A percentile compares a stretch with the other conserved stretches of the same genome.
These are phyloP conservation scores for Plantago coronopus DNA, from an alignment of 305 asterid species.

Conservation along the genomic window DNA sequence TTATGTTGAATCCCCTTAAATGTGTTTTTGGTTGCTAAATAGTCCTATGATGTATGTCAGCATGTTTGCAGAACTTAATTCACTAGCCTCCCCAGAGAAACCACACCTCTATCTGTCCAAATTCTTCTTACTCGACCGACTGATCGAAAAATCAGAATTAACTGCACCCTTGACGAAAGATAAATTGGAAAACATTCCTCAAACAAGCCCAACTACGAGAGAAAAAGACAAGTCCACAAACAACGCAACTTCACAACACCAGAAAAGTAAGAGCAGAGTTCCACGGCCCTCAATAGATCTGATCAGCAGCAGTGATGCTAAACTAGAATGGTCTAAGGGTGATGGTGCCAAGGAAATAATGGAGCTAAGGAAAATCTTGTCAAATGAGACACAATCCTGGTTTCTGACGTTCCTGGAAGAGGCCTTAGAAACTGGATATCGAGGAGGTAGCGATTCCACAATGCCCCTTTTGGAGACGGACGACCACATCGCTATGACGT, in stretches of 20 bases:
- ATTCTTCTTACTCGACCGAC: slow-evolving; percentile 65
- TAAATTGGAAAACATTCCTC: slow-evolving; percentile 23
- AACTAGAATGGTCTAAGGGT: slow-evolving; percentile 67
- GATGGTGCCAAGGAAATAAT: slow-evolving; percentile 44
- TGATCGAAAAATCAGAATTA: slow-evolving; percentile 49
- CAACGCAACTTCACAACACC: slow-evolving; percentile 23
- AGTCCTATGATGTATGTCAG: slow-evolving; percentile 29
- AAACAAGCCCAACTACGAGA: slow-evolving; percentile 30
- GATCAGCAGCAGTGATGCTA: slow-evolving; percentile 36
- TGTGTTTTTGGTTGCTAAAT: no score
- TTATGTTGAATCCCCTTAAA: not conserved
- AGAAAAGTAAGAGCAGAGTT: slow-evolving; percentile 27
- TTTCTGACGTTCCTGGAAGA: slow-evolving; percentile 67
- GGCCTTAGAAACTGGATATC: slow-evolving; percentile 71
- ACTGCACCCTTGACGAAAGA: slow-evolving; percentile 33
- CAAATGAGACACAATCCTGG: slow-evolving; percentile 58
- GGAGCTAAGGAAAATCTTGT: slow-evolving; percentile 45
- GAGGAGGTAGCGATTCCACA: slow-evolving; percentile 24
- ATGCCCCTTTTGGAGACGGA: slow-evolving; percentile 37
- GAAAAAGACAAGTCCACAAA: slow-evolving; percentile 43
- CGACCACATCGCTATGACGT: slow-evolving; percentile 52
- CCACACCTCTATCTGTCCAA: slow-evolving; percentile 63
- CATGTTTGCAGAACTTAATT: slow-evolving; percentile 63
- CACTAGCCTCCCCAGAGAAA: slow-evolving; percentile 66
- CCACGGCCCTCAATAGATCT: slow-evolving; percentile 32